Conservation (phyloP, 352 stramenopile genomes). For the Phytophthora aleatoria region DNA sequence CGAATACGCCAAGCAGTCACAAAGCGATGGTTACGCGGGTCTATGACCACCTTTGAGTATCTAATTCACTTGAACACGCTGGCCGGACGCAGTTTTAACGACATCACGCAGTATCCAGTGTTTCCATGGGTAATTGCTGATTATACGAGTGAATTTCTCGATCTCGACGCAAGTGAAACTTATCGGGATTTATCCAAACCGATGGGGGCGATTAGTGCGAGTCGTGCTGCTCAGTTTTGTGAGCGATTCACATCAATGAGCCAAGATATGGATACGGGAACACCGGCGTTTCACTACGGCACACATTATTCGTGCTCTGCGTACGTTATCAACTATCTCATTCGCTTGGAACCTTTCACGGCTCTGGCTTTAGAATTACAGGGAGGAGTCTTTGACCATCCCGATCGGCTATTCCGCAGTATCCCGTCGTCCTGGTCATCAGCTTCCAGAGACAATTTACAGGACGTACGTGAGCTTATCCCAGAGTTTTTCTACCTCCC, state of each 20-base stretch:
- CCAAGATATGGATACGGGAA: constrained; percentile 59
- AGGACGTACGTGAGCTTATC: constrained; percentile 85
- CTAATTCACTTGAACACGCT: constrained; percentile 96
- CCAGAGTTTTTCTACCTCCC: constrained; percentile 83
- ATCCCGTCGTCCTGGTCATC: constrained; percentile 94
- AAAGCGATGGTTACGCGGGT: constrained; percentile 72
- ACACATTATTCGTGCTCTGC: constrained; percentile 97
- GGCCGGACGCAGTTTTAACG: constrained; percentile 96
- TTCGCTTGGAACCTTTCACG: constrained; percentile 92
- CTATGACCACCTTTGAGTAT: constrained; percentile 95
- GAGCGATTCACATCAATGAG: constrained; percentile 82
- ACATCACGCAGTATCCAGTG: constrained; percentile 98
- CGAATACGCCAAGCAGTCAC: constrained; percentile 69
- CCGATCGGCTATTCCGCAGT: constrained; percentile 96
- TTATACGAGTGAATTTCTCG: constrained; percentile 86
- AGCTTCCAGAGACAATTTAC: constrained; percentile 92
- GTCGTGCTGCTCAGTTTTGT: constrained; percentile 82
- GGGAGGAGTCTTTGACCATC: constrained; percentile 91
- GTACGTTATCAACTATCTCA: constrained; percentile 97
- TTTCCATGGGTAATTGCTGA: constrained; percentile 96
- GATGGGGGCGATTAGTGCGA: constrained; percentile 92
- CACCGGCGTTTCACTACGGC: constrained; percentile 96
- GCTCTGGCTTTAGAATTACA: constrained; percentile 68
- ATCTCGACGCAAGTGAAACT: constrained; percentile 75
- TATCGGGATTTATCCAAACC: constrained; percentile 95